phyloP scores from a whole-genome alignment of 495 filamentous ascomycete genomes.

The Penicillium diatomitis region DNA sequence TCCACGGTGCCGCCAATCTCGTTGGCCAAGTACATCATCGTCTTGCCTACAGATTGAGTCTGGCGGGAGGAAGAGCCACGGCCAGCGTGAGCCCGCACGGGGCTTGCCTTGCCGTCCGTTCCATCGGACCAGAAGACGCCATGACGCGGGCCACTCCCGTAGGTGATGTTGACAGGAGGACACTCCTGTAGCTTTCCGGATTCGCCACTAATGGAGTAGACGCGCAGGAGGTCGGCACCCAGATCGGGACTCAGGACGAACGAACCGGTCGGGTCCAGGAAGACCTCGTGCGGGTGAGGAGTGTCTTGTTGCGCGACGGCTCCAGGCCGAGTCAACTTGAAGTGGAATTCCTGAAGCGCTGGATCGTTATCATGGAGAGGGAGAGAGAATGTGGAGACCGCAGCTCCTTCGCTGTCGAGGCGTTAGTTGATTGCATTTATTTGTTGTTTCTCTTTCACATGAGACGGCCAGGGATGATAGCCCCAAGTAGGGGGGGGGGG shows the following conservation, averaged over 20 bases:
- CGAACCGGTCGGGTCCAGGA: constrained; percentile 58
- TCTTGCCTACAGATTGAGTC: constrained; percentile 15
- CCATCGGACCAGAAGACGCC: constrained; percentile 44
- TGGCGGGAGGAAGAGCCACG: constrained; percentile 9
- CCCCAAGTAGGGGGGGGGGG: too few relatives aligned
- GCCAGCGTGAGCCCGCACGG: not conserved
- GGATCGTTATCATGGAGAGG: constrained; percentile 14
- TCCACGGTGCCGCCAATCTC: constrained; percentile 54
- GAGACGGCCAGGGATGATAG: too few relatives aligned
- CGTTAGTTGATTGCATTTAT: constrained; percentile 3
- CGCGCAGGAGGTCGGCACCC: constrained; percentile 58
- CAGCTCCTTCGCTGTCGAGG: constrained; percentile 20
- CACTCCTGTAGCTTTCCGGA: constrained; percentile 23
- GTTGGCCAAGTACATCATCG: constrained; percentile 51
- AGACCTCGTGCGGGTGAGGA: constrained; percentile 61
- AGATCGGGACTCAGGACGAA: constrained; percentile 64
- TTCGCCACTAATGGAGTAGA: constrained; percentile 45
- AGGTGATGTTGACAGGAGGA: constrained; percentile 19
- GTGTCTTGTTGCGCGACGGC: constrained; percentile 49
- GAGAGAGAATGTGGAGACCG: constrained; percentile 29
- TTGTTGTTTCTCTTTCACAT: not conserved
- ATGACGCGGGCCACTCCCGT: constrained; percentile 61
- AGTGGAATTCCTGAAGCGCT: constrained; percentile 41
- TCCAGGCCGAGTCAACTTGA: constrained; percentile 40
- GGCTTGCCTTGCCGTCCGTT: not conserved